Evolutionary conservation across 371 early-diverging fungal species (phyloP).

Genomic region (Lichtheimia ornata): DNA sequence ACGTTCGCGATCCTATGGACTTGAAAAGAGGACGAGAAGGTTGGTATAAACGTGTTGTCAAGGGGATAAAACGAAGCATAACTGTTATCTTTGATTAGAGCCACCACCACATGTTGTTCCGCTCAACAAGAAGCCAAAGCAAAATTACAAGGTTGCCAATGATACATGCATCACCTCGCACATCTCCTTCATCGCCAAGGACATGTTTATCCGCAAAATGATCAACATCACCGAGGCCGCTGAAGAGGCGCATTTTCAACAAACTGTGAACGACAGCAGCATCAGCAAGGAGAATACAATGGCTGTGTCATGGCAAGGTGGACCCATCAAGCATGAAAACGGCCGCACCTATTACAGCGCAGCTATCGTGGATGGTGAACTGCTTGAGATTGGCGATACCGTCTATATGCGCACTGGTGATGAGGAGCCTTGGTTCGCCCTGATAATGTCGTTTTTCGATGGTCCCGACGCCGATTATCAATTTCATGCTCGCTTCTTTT

Average conservation of each 20-base stretch:
- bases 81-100: no score
- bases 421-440: constrained; percentile 24
- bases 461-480: constrained; percentile 4
- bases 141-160: neutral
- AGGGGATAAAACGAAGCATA: no score
- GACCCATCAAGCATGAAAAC: constrained; percentile 4
- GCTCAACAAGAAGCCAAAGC: neutral
- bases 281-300: constrained; percentile 17
- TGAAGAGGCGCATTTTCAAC: constrained; percentile 7
- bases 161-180: constrained; percentile 50
- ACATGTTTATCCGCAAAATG: constrained; percentile 41
- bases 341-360: constrained; percentile 14
- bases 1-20: no score
- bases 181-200: constrained; percentile 45
- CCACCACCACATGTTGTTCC: no score
- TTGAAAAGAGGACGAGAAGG: no score
- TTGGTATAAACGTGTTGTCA: no score
- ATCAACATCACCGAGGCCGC: constrained; percentile 31
- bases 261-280: neutral
- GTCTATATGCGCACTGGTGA: constrained; percentile 26
- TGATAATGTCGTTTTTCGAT: constrained; percentile 29
- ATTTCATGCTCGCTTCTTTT: constrained; percentile 46
- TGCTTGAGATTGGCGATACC: constrained; percentile 25
- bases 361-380: constrained; percentile 19
- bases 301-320: constrained; percentile 14